Conservation (phyloP, 345 rosid genomes). For the Theobroma cacao region DNA sequence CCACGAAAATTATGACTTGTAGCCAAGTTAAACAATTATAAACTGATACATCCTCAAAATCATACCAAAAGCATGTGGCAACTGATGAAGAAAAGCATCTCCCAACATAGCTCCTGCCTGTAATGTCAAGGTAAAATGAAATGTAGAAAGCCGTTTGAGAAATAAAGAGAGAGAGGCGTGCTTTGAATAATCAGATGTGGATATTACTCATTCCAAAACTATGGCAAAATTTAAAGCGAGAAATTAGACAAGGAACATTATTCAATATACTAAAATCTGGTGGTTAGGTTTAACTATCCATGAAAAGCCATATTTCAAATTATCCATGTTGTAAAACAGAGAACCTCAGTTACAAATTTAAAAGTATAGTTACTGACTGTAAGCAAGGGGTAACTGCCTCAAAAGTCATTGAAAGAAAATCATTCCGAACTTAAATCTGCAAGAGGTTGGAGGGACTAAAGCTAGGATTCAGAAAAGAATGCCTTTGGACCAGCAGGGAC, state of each 20-base stretch:
- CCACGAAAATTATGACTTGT: neutral
- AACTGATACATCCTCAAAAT: conserved; percentile 1
- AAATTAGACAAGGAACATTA: neutral
- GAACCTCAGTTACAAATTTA: neutral
- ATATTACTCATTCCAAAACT: neutral
- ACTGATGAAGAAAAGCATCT: conserved; percentile 98
- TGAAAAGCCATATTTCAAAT: neutral
- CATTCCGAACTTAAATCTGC: neutral
- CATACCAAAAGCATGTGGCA: conserved; percentile 98
- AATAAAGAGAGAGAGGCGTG: neutral
- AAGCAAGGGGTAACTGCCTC: neutral
- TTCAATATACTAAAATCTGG: neutral
- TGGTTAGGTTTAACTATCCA: neutral
- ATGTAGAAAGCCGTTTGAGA: neutral
- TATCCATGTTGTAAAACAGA: neutral
- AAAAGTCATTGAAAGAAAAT: neutral
- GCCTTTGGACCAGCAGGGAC: neutral
- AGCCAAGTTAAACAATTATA: neutral
- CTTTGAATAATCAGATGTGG: neutral
- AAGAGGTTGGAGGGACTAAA: neutral
- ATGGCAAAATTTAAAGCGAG: neutral
- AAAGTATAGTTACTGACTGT: neutral
- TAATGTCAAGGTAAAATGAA: conserved; percentile 17
- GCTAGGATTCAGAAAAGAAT: neutral
- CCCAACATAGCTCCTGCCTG: conserved; percentile 99